Evolutionary conservation across 306 rosid species (phyloP).

Genomic region (Ammopiptanthus mongolicus): DNA sequence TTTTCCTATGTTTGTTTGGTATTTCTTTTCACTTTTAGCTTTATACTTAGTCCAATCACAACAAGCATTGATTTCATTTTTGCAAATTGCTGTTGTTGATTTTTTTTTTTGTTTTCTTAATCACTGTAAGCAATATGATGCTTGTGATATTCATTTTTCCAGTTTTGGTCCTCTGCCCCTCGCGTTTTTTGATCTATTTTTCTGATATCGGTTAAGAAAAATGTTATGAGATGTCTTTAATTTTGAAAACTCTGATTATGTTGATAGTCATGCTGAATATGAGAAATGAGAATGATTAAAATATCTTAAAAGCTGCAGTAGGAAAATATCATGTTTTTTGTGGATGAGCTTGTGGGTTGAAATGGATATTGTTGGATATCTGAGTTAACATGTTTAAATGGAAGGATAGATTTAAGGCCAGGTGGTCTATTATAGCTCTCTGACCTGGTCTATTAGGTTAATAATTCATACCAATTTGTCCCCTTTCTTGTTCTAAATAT

Average conservation of each 20-base stretch:
- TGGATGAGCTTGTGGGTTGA: neutral
- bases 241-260: conserved; percentile 18
- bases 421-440: neutral
- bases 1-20: too few relatives aligned
- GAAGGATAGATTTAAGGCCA: neutral
- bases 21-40: too few relatives aligned
- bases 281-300: neutral
- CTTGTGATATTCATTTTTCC: too few relatives aligned
- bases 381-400: neutral
- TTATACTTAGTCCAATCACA: too few relatives aligned
- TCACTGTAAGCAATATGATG: too few relatives aligned
- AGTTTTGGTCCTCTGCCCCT: too few relatives aligned
- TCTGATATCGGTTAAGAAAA: too few relatives aligned
- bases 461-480: neutral
- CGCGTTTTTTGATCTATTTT: too few relatives aligned
- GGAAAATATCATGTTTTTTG: conserved; percentile 9
- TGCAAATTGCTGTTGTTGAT: too few relatives aligned
- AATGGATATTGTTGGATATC: neutral
- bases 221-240: conserved; percentile 7
- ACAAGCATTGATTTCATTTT: too few relatives aligned
- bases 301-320: neutral
- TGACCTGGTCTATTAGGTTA: neutral
- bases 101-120: too few relatives aligned
- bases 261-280: conserved; percentile 4
- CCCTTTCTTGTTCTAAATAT: neutral